These are phyloP conservation scores for Daucus carota DNA, from an alignment of 129 eudicot genomes.

Conservation along the genomic window DNA sequence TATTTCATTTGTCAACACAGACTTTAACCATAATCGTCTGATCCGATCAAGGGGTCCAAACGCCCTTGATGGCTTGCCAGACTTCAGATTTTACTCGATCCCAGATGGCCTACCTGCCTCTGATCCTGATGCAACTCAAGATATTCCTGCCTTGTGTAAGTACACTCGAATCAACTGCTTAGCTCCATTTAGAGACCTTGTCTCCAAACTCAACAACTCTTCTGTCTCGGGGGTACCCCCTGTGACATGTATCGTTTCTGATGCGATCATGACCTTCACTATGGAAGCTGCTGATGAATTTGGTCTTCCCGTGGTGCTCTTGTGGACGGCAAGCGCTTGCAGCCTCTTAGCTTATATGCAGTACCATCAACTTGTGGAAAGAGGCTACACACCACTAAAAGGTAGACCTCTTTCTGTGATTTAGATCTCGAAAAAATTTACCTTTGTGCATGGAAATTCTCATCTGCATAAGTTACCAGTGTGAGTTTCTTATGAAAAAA, in stretches of 20 bases:
- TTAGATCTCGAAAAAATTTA: not conserved
- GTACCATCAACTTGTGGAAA: conserved; percentile 21
- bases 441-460: not conserved
- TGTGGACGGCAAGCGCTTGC: conserved; percentile 46
- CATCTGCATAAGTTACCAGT: not conserved
- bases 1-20: conserved; percentile 49
- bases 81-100: conserved; percentile 46
- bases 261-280: conserved; percentile 39
- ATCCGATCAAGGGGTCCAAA: conserved; percentile 43
- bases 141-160: conserved; percentile 40
- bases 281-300: conserved; percentile 32
- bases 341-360: conserved; percentile 27
- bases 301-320: conserved; percentile 33
- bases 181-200: conserved; percentile 34
- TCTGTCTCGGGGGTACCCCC: conserved; percentile 20
- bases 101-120: conserved; percentile 55
- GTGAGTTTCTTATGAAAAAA: not conserved
- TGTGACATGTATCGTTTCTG: conserved; percentile 44
- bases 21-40: conserved; percentile 58
- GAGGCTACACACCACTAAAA: conserved; percentile 32
- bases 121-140: conserved; percentile 49
- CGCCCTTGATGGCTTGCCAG: conserved; percentile 38
- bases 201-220: conserved; percentile 17
- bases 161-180: conserved; percentile 29
- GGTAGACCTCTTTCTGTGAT: conserved; percentile 17